Evolutionary conservation across 495 filamentous ascomycete genomes (phyloP).

Genomic region (Talaromyces thailandensis): DNA sequence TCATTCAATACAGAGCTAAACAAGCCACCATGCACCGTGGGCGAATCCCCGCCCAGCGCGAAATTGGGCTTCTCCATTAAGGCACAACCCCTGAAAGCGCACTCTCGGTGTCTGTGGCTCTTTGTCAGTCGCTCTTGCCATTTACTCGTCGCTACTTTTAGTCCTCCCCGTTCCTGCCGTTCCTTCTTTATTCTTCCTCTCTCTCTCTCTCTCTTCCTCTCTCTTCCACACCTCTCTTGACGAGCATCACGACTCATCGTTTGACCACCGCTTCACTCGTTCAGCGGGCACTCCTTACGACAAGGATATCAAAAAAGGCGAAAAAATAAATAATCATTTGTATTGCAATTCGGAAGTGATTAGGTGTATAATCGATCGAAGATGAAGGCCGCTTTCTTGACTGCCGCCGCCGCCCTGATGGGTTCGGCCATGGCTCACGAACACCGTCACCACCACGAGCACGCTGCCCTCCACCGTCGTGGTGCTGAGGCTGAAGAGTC

Average conservation of each 20-base stretch:
- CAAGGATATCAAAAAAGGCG: conserved; percentile 12
- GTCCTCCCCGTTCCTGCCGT: not conserved
- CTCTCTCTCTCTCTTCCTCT: conserved; percentile 27
- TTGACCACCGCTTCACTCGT: conserved; percentile 89
- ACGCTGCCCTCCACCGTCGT: conserved; percentile 50
- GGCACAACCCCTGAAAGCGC: not conserved
- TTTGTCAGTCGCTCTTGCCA: not conserved
- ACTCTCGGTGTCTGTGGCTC: not conserved
- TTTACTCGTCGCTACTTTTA: not conserved
- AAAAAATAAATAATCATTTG: conserved; percentile 8
- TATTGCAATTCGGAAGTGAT: not conserved
- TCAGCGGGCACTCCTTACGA: conserved; percentile 82
- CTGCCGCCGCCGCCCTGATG: conserved; percentile 57
- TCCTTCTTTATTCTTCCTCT: conserved; percentile 20
- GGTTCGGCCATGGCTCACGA: conserved; percentile 52
- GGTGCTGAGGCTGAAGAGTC: conserved; percentile 30
- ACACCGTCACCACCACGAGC: conserved; percentile 50
- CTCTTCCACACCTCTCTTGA: conserved; percentile 20
- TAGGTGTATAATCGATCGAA: conserved; percentile 4
- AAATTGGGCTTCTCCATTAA: not conserved
- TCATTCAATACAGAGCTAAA: not conserved
- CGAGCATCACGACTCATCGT: conserved; percentile 38
- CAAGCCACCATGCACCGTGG: not conserved
- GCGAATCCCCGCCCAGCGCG: not conserved
- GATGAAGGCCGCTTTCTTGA: conserved; percentile 63